These are phyloP conservation scores for Chlorella vulgaris DNA, from an alignment of 139 green algal species.

Conservation along the genomic window DNA sequence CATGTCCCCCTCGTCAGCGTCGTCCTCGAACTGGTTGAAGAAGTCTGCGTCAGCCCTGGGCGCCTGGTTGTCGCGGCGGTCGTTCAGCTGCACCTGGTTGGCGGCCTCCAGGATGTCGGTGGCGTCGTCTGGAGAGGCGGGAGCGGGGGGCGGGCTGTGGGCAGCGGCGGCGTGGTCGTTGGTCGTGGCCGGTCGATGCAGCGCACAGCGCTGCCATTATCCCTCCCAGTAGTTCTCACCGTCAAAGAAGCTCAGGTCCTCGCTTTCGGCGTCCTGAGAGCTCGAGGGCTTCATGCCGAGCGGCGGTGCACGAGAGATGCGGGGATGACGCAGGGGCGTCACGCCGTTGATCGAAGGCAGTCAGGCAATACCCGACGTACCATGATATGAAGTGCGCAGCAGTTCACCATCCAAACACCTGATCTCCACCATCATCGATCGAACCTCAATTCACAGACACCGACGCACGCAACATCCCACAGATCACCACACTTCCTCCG, in stretches of 20 bases:
- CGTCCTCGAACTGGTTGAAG: constrained; percentile 47
- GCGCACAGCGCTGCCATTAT: too few species aligned
- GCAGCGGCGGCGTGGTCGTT: not conserved
- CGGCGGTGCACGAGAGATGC: too few species aligned
- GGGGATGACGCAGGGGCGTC: too few species aligned
- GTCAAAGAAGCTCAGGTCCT: constrained; percentile 13
- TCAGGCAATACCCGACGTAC: too few species aligned
- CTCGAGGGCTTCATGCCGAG: too few species aligned
- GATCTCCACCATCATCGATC: too few species aligned
- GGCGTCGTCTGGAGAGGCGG: constrained; percentile 21
- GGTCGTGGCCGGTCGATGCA: not conserved
- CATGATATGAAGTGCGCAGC: too few species aligned
- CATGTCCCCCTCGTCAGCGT: constrained; percentile 46
- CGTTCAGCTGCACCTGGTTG: constrained; percentile 31
- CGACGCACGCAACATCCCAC: too few species aligned
- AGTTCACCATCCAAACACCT: too few species aligned
- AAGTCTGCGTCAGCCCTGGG: constrained; percentile 47
- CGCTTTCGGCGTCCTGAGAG: constrained; percentile 1
- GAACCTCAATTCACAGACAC: too few species aligned
- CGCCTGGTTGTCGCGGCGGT: constrained; percentile 22
- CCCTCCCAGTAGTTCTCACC: too few species aligned
- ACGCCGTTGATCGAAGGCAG: not conserved
- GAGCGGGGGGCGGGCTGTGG: not conserved
- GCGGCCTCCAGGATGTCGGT: constrained; percentile 30
- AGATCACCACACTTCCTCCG: too few species aligned